Evolutionary conservation across 139 green algal species (phyloP).

Genomic region (Spirogloea muscicola): DNA sequence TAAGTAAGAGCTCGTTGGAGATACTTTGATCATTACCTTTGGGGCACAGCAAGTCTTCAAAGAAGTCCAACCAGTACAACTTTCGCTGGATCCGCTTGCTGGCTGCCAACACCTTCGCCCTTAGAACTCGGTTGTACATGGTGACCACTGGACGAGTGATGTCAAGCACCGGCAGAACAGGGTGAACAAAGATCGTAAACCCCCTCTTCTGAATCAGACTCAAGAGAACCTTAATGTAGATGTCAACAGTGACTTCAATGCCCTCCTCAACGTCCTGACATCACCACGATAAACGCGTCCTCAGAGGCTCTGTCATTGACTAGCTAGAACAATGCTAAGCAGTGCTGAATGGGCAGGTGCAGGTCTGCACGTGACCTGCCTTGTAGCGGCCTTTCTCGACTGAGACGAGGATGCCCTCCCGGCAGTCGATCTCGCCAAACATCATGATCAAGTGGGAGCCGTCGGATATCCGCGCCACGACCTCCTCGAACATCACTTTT

Average conservation of each 20-base stretch:
- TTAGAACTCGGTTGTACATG: constrained; percentile 22
- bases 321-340: neutral
- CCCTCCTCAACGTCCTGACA: constrained; percentile 55
- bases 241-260: constrained; percentile 56
- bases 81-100: neutral
- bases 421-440: constrained; percentile 81
- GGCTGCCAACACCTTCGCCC: neutral
- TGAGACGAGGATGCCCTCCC: constrained; percentile 73
- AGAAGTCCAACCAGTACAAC: constrained; percentile 68
- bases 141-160: constrained; percentile 47
- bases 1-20: neutral
- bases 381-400: constrained; percentile 76
- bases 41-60: constrained; percentile 33
- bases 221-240: constrained; percentile 56
- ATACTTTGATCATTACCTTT: neutral
- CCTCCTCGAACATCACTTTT: constrained; percentile 39
- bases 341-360: neutral
- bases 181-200: constrained; percentile 68
- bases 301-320: neutral
- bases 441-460: constrained; percentile 60
- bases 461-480: constrained; percentile 45
- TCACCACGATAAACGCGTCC: neutral
- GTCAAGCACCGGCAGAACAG: constrained; percentile 63
- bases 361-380: neutral
- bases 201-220: constrained; percentile 31